Conservation (phyloP, 352 stramenopile species). For the Globisporangium megalacanthum region DNA sequence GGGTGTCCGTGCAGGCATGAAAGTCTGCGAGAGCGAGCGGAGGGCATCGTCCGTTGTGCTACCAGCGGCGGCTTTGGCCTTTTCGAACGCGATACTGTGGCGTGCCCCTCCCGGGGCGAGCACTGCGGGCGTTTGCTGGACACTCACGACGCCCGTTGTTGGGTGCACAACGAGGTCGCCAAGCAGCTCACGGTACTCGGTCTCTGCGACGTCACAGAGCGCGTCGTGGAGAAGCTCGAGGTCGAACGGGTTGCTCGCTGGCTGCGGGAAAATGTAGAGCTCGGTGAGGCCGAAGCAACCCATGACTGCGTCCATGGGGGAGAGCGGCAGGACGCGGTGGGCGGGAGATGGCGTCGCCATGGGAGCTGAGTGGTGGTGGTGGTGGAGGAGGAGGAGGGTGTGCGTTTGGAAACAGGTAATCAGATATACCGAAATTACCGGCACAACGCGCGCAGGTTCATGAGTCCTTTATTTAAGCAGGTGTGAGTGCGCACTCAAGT, state of each 20-base stretch:
- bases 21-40: slow-evolving; percentile 19
- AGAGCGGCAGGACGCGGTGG: slow-evolving; percentile 19
- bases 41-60: slow-evolving; percentile 35
- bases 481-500: no score
- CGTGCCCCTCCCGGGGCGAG: slow-evolving; percentile 12
- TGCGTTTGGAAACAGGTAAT: no score
- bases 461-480: no score
- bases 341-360: no score
- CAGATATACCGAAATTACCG: no score
- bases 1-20: slow-evolving; percentile 22
- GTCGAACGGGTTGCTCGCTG: slow-evolving; percentile 16
- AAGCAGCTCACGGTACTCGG: slow-evolving; percentile 45
- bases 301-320: slow-evolving; percentile 51
- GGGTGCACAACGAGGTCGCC: slow-evolving; percentile 26
- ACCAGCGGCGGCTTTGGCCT: slow-evolving; percentile 4
- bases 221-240: slow-evolving; percentile 32
- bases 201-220: slow-evolving; percentile 25
- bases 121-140: slow-evolving; percentile 20
- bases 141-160: slow-evolving; percentile 21
- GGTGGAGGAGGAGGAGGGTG: no score
- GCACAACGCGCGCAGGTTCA: no score
- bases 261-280: slow-evolving; percentile 47
- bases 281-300: slow-evolving; percentile 34
- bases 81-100: slow-evolving; percentile 28
- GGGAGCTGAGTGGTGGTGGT: no score